Base-by-base conservation (phyloP, 2,329 filamentous ascomycete species). In the Calonectria naviculata region DNA sequence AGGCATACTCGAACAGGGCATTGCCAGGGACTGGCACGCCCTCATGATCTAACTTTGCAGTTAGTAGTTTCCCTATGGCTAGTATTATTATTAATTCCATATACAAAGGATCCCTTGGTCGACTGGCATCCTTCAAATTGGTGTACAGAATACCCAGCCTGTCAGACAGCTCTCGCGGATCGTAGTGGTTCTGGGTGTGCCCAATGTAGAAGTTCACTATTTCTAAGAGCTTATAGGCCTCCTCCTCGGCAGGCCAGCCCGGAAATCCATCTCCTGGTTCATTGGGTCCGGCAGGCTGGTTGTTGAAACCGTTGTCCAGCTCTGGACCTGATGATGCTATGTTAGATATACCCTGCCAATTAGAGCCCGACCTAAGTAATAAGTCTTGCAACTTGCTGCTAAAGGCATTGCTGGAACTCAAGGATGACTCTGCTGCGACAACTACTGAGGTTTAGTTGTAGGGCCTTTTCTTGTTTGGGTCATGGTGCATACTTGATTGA, bases 371-470 rank as follows among this genome's bases (percentile, higher is more conserved):
- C n/a, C 46, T 21, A n/a, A 65, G 36, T 7, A 65, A 13, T n/a
- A 65, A n/a, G 15, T 65, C 31, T 28, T 65, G 62, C 9, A 65
- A 46, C 26, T 38, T 54, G 31, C 34, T 65, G 21, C 46, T 36
- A 17, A 65, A 65, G 19, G 46, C 62, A 19, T 65, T 42, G n/a
- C 46, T 65, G 3, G 62, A 65, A 21, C 62, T 54, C 17, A 54
- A 17, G 5, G 46, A 65, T 13, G 46, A 54, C n/a, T 65, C 62
- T 10, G 62, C 31, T 13, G 34, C 24, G 12, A 65, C 38, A 10
- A n/a, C 46, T 41, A 28, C n/a, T 24, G 17, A 5, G 24, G 9
- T 28, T 31, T 42, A 49, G 15, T 17, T 42, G n/a, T 12, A 34
- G 1, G 15, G 28, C 21, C 13, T 8, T 19, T 4, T 54, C 12